Conservation (phyloP, 495 filamentous ascomycete species). For the Pseudotulostoma volvatum region DNA sequence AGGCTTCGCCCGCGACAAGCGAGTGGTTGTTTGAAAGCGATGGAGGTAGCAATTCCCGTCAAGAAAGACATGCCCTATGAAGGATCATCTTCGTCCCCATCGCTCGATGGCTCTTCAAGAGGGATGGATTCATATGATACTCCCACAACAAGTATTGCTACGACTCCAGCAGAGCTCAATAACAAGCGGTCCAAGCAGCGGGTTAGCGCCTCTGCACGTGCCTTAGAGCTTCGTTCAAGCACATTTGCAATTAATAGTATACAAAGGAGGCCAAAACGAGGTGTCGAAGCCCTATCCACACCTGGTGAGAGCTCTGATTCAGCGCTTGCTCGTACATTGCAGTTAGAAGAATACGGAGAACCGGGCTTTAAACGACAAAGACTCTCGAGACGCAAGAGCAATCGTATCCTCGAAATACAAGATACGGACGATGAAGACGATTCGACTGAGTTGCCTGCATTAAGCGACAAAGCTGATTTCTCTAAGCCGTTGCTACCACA, state of each 20-base stretch:
- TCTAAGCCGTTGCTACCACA: not conserved
- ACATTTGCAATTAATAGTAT: conserved; percentile 16
- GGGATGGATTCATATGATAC: conserved; percentile 50
- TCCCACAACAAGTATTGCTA: conserved; percentile 56
- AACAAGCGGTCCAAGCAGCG: conserved; percentile 13
- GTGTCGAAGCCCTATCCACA: conserved; percentile 12
- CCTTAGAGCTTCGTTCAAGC: conserved; percentile 24
- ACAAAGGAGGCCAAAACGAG: conserved; percentile 21
- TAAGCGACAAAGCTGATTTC: conserved; percentile 3
- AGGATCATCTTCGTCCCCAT: conserved; percentile 15
- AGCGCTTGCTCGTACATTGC: conserved; percentile 40
- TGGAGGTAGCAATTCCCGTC: conserved; percentile 28
- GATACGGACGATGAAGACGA: conserved; percentile 4
- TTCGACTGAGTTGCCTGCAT: too few species aligned
- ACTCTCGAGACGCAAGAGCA: conserved; percentile 1
- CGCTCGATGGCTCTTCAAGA: conserved; percentile 15
- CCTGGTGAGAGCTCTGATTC: conserved; percentile 32
- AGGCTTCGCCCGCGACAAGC: too few species aligned
- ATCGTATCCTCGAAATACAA: not conserved
- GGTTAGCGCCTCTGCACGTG: conserved; percentile 26
- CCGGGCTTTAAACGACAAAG: conserved; percentile 15
- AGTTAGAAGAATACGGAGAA: conserved; percentile 43
- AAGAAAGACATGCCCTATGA: conserved; percentile 11
- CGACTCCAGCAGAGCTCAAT: conserved; percentile 36
- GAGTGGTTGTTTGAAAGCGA: conserved; percentile 1